Evolutionary conservation across 2,329 filamentous ascomycete species (phyloP).

Genomic region (Exserohilum rostratum): DNA sequence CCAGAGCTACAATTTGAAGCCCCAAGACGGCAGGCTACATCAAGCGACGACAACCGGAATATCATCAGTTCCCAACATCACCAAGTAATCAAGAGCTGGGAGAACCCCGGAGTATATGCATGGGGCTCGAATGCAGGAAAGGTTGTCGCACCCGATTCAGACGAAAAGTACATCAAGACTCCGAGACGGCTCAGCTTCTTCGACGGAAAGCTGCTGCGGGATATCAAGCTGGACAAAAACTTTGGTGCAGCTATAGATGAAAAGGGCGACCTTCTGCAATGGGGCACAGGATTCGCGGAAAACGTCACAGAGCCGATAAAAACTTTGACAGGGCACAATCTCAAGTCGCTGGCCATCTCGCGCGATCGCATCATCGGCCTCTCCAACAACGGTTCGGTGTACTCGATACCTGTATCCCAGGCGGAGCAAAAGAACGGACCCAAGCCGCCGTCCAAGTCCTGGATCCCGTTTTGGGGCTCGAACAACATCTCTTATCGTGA

Average conservation of each 20-base stretch:
- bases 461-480: slow-evolving; percentile 76
- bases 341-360: slow-evolving; percentile 77
- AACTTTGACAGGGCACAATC: slow-evolving; percentile 81
- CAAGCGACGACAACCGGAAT: slow-evolving; percentile 75
- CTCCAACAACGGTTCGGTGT: slow-evolving; percentile 75
- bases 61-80: slow-evolving; percentile 83
- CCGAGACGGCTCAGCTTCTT: slow-evolving; percentile 82
- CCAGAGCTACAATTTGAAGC: slow-evolving; percentile 72
- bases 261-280: slow-evolving; percentile 87
- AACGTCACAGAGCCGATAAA: slow-evolving; percentile 66
- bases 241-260: slow-evolving; percentile 89
- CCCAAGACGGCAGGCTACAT: slow-evolving; percentile 59
- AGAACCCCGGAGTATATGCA: slow-evolving; percentile 85
- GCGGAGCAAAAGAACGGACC: slow-evolving; percentile 70
- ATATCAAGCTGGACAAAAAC: slow-evolving; percentile 80
- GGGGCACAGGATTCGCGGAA: slow-evolving; percentile 79
- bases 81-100: slow-evolving; percentile 82
- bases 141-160: slow-evolving; percentile 84
- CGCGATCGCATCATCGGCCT: slow-evolving; percentile 83
- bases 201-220: slow-evolving; percentile 80
- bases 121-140: slow-evolving; percentile 89
- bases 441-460: slow-evolving; percentile 69
- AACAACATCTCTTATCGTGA: slow-evolving; percentile 72
- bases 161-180: slow-evolving; percentile 77
- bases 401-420: slow-evolving; percentile 79